phyloP scores from a whole-genome alignment of 495 filamentous ascomycete genomes.

The Neurospora sp. region DNA sequence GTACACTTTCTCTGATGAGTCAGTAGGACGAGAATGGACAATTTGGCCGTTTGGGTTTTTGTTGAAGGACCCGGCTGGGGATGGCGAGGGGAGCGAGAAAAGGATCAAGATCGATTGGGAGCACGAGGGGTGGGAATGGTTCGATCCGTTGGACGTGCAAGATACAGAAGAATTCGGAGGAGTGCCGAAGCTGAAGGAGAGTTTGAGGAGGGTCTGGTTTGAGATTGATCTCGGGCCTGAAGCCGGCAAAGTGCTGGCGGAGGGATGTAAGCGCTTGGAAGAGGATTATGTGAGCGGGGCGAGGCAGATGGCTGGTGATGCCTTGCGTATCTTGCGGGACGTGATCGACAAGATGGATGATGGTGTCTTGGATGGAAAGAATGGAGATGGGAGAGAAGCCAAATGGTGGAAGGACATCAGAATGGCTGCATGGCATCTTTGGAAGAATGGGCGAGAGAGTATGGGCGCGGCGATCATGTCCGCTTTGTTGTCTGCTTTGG shows the following conservation, averaged over 20 bases:
- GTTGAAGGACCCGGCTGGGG: constrained; percentile 27
- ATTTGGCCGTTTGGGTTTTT: constrained; percentile 53
- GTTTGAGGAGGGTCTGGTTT: constrained; percentile 47
- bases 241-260: constrained; percentile 33
- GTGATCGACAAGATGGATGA: constrained; percentile 20
- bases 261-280: constrained; percentile 36
- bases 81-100: constrained; percentile 27
- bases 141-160: constrained; percentile 35
- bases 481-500: constrained; percentile 37
- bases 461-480: constrained; percentile 52
- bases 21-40: constrained; percentile 48
- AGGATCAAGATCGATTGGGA: constrained; percentile 53
- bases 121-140: constrained; percentile 48
- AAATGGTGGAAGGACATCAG: constrained; percentile 46
- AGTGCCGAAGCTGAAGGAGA: constrained; percentile 48
- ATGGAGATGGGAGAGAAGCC: background rate
- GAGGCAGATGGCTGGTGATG: constrained; percentile 41
- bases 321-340: constrained; percentile 37
- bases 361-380: background rate
- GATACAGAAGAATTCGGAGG: constrained; percentile 32
- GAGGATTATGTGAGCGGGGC: constrained; percentile 49
- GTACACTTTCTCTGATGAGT: constrained; percentile 45
- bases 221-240: constrained; percentile 33
- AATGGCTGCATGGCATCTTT: constrained; percentile 53
- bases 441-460: constrained; percentile 51